Evolutionary conservation across 2,329 filamentous ascomycete species (phyloP).

Genomic region (Tolypocladium amazonense): DNA sequence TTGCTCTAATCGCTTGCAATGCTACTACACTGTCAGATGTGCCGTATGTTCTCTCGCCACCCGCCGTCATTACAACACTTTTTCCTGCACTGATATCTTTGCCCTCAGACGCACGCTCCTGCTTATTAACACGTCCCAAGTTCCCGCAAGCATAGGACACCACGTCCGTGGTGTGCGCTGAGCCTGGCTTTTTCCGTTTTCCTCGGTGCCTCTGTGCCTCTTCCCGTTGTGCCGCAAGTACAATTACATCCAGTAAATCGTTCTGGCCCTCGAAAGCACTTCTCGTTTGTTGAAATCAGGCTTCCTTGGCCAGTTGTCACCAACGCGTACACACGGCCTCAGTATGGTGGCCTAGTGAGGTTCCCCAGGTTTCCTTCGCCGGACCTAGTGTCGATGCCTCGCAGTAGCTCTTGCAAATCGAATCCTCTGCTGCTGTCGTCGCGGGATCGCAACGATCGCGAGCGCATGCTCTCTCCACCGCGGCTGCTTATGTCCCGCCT

Average conservation of each 20-base stretch:
- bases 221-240: neutral
- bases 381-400: conserved; percentile 37
- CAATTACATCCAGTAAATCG: neutral
- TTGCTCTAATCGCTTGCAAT: neutral
- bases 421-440: conserved; percentile 23
- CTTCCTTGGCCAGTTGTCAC: neutral
- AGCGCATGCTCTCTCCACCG: conserved; percentile 26
- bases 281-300: neutral
- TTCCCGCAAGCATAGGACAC: neutral
- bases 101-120: neutral
- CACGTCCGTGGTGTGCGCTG: neutral
- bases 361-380: conserved; percentile 35
- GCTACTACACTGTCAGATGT: neutral
- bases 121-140: neutral
- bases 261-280: neutral
- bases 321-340: conserved; percentile 3
- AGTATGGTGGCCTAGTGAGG: conserved; percentile 40
- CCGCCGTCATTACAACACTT: neutral
- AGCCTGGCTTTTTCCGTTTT: neutral
- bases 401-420: conserved; percentile 38
- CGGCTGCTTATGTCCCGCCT: conserved; percentile 31
- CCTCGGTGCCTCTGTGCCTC: neutral
- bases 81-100: neutral
- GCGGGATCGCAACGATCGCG: conserved; percentile 21
- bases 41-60: neutral